Evolutionary conservation across 2,329 filamentous ascomycete genomes (phyloP), one percentile per base, ranked within the genome.

Genomic region (Nemania bipapillata): DNA sequence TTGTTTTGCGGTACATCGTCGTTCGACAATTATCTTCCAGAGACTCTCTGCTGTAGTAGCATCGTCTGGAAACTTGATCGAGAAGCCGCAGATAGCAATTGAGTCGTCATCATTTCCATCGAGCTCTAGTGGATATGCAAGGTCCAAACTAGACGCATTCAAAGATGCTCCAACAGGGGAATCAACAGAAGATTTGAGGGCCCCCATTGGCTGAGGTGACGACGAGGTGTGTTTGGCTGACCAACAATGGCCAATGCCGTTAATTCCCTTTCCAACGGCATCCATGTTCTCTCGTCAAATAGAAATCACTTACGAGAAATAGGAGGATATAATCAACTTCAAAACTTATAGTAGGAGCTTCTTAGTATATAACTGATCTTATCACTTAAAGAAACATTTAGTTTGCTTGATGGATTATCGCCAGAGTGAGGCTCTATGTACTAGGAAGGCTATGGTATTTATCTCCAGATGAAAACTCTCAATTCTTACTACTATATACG

Each of bases 41-140:
- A 81, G 76, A n/a, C 66, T 67, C 1, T 55, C 59, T 7, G 76
- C 77, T 47, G 81, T 75, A 0, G 76, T 65, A 5, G 74, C 73
- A 37, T 73, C 77, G 45, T 81, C 77, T 2, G 81, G 81, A 0
- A 82, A 74, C 57, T 77, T 81, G 56, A 79, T 79, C 11, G 79
- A 78, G n/a, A 77, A 75, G 2, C 81, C 81, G 5, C 83, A 69
- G 8, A 83, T 68, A 8, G 79, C 79, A 20, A 67, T 40, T 20
- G 57, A 45, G 22, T 22, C 17, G 11, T 15, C 30, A 11, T 55
- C 32, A 26, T 40, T 54, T 32, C 50, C 50, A 35, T 54, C 50
- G 17, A 54, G 50, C 26, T 35, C 50, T 32, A 28, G 15, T 54
- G 49, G 49, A n/a, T 52, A 30, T 52, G 49, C 49, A 52, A 30